Conservation (phyloP, 768 basidiomycete species). For the Tricholoma sp. region DNA sequence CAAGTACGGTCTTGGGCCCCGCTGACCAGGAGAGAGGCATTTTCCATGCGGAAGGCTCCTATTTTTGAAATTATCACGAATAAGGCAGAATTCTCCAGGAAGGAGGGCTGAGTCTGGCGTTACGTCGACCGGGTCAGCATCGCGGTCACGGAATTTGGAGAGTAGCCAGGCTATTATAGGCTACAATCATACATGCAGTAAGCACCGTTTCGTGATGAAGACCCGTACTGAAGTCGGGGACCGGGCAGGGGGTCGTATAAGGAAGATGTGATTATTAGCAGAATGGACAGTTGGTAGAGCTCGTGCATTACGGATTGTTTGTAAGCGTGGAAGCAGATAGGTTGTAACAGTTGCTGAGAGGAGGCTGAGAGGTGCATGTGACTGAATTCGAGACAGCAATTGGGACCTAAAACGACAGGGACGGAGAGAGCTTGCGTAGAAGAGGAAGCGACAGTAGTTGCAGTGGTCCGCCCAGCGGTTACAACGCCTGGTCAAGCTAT, state of each 20-base stretch:
- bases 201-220: not conserved
- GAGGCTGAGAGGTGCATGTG: not conserved
- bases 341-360: not conserved
- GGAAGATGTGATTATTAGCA: not conserved
- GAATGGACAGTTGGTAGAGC: not conserved
- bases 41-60: not conserved
- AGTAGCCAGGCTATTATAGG: not conserved
- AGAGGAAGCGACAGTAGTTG: not conserved
- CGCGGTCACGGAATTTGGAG: not conserved
- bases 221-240: not conserved
- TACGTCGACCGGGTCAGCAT: not conserved
- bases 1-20: not conserved
- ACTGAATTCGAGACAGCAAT: no score
- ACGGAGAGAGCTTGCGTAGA: not conserved
- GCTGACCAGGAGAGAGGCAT: not conserved
- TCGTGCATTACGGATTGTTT: not conserved
- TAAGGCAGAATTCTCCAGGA: not conserved
- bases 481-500: not conserved
- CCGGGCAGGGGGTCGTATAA: not conserved
- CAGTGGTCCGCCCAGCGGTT: no score
- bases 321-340: not conserved
- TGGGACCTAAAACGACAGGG: not conserved
- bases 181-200: not conserved
- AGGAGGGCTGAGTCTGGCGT: not conserved
- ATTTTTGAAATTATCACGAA: not conserved